Evolutionary conservation across 192 early-diverging fungal genomes (phyloP).

Genomic region (Umbelopsis isabellina): DNA sequence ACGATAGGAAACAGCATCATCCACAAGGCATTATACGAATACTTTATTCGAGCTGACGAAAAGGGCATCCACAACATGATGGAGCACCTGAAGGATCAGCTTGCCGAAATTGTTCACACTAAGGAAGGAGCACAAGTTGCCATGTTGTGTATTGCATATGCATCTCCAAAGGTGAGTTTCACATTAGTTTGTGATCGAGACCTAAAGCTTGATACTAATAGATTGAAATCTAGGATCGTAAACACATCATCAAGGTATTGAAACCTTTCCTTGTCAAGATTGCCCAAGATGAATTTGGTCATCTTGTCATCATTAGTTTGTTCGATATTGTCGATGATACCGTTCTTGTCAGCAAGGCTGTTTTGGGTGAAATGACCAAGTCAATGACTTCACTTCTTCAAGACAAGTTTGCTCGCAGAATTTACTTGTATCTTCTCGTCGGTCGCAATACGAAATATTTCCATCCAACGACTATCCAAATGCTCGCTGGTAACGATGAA

Average conservation of each 20-base stretch:
- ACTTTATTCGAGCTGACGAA: slow-evolving; percentile 67
- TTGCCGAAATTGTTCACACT: slow-evolving; percentile 90
- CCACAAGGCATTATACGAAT: slow-evolving; percentile 87
- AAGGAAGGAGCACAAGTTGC: slow-evolving; percentile 86
- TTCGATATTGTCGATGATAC: slow-evolving; percentile 96
- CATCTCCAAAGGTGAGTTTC: slow-evolving; percentile 62
- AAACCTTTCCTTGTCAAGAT: slow-evolving; percentile 82
- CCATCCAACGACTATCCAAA: slow-evolving; percentile 66
- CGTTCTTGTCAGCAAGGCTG: slow-evolving; percentile 75
- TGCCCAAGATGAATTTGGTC: slow-evolving; percentile 86
- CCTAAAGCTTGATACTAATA: neutral
- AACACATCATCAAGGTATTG: slow-evolving; percentile 85
- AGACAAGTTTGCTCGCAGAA: slow-evolving; percentile 79
- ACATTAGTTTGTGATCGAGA: neutral
- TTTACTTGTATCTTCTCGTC: slow-evolving; percentile 79
- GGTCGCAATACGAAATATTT: slow-evolving; percentile 80
- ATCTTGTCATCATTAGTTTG: slow-evolving; percentile 78
- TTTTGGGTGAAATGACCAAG: slow-evolving; percentile 65
- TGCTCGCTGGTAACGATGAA: slow-evolving; percentile 69
- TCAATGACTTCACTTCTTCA: slow-evolving; percentile 50
- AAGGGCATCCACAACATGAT: slow-evolving; percentile 69
- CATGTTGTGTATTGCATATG: slow-evolving; percentile 80
- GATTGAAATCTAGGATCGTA: slow-evolving; percentile 65
- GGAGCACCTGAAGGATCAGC: slow-evolving; percentile 79
- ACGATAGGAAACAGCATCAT: slow-evolving; percentile 78